Conservation (phyloP, 78 protist genomes). For the Diacronema lutheri region DNA sequence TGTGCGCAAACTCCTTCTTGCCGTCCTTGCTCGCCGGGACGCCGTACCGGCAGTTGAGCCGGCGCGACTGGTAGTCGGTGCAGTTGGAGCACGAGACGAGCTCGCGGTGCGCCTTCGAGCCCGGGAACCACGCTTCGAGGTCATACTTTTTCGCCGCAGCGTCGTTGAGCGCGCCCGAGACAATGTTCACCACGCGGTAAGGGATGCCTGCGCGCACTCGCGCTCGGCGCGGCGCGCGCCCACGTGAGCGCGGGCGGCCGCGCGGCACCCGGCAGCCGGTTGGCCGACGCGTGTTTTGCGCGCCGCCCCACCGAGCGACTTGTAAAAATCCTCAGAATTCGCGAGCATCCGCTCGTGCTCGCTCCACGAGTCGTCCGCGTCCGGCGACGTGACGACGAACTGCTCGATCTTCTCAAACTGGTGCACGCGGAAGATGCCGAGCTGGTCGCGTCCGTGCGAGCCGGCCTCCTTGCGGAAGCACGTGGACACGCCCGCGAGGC, state of each 20-base stretch:
- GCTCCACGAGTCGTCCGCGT: constrained; percentile 79
- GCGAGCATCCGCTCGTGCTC: constrained; percentile 84
- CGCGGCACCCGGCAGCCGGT: not conserved
- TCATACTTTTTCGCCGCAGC: constrained; percentile 99
- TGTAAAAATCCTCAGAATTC: constrained; percentile 88
- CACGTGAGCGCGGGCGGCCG: not conserved
- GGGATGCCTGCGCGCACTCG: constrained; percentile 74
- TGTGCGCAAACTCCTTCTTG: not conserved
- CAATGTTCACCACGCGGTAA: constrained; percentile 95
- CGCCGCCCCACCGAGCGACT: constrained; percentile 43
- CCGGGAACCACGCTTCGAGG: constrained; percentile 98
- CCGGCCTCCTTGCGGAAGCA: constrained; percentile 99
- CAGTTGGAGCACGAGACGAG: constrained; percentile 99
- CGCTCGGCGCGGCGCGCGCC: constrained; percentile 2
- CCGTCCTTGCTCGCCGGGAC: not conserved
- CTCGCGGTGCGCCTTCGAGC: constrained; percentile 89
- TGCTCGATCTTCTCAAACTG: constrained; percentile 99
- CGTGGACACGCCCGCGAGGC: constrained; percentile 97
- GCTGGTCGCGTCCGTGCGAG: constrained; percentile 92
- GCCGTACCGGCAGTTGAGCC: constrained; percentile 82
- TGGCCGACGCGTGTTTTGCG: not conserved
- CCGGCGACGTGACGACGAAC: constrained; percentile 89
- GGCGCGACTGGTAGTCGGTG: constrained; percentile 95
- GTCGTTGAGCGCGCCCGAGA: constrained; percentile 93
- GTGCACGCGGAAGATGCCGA: constrained; percentile 99